A percentile compares a stretch with the other conserved stretches of the same genome.
phyloP scores from a whole-genome alignment of 1,139 yeast species.

The Debaryomycetaceae sp. region DNA sequence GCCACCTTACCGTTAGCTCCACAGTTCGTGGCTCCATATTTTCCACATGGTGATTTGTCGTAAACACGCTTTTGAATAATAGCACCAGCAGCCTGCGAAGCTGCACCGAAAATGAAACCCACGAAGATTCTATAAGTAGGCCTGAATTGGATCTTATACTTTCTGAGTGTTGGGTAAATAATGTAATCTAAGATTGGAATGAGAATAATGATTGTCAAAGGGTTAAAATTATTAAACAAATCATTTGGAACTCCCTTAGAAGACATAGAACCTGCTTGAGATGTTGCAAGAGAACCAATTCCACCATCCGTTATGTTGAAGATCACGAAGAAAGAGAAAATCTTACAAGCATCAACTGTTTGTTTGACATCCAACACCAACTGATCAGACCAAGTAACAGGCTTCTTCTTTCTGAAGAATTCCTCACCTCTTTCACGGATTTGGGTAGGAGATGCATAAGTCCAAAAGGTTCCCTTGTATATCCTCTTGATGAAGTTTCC shows the following conservation, averaged over 20 bases:
- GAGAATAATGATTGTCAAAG: conserved; percentile 60
- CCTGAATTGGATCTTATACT: conserved; percentile 33
- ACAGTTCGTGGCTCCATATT: conserved; percentile 48
- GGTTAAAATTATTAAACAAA: conserved; percentile 64
- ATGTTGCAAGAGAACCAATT: conserved; percentile 58
- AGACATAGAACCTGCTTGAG: conserved; percentile 66
- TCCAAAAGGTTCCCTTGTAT: conserved; percentile 44
- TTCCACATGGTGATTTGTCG: conserved; percentile 38
- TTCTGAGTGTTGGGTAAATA: conserved; percentile 60
- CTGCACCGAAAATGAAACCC: conserved; percentile 35
- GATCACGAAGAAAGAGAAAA: conserved; percentile 60
- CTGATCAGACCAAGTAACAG: conserved; percentile 49
- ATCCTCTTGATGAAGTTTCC: conserved; percentile 38
- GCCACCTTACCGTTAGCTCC: conserved; percentile 31
- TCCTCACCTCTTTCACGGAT: conserved; percentile 44
- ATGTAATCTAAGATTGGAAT: conserved; percentile 61
- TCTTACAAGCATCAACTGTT: conserved; percentile 58
- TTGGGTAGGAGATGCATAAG: conserved; percentile 50
- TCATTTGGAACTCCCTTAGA: conserved; percentile 71
- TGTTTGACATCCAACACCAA: conserved; percentile 61
- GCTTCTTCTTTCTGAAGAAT: conserved; percentile 21
- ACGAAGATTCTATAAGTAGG: conserved; percentile 35
- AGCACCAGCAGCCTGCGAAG: conserved; percentile 41
- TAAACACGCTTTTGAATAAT: conserved; percentile 35
- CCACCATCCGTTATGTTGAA: conserved; percentile 67